Base-by-base conservation (phyloP, 805 yeast species). In the Maudiozyma barnettii region DNA sequence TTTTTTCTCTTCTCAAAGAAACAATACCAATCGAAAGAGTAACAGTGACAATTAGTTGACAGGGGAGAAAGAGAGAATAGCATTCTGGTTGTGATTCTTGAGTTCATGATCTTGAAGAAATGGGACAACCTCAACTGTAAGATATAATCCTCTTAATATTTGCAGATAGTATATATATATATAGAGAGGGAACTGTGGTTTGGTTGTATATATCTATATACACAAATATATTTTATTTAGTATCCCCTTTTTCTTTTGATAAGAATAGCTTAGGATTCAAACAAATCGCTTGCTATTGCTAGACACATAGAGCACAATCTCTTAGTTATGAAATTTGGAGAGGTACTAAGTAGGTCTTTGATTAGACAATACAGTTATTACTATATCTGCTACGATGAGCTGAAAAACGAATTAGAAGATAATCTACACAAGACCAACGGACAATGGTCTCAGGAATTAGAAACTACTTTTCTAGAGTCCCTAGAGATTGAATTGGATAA, bases 301-400 rank as follows among this genome's bases (percentile, higher is more conserved):
- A 26, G 8, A 26, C 10, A 23, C 26, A 26, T 26, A 26, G 9
- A 14, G n/a, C 36, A 33, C n/a, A 22, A 10, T 4, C 39, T 37
- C 39, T 19, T 16, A 37, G 19, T n/a, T 8, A 37, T 93, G 97
- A 91, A 90, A 76, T 93, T 93, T 60, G 99, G 99, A 30, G 96
- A 90, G 66, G 95, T 88, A 60, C 76, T 91, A 57, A 81, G 87
- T 64, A 82, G 85, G 55, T 85, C 96, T 46, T 80, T 91, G 53
- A 90, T 90, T 66, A 84, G 86, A 66, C 93, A 88, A 66, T 90
- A 90, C 68, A 78, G 83, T 55, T 88, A 84, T 71, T 93, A 93
- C 69, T 93, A 93, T 65, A 82, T 91, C 56, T 77, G 88, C 45
- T 91, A 91, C 61, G 97, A 91, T 68, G 95, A 87, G 62, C 75